Percentiles rank a stretch among this genome's conserved stretches.
Conservation (phyloP, 2,329 filamentous ascomycete species). For the Colletotrichum liaoningense region DNA sequence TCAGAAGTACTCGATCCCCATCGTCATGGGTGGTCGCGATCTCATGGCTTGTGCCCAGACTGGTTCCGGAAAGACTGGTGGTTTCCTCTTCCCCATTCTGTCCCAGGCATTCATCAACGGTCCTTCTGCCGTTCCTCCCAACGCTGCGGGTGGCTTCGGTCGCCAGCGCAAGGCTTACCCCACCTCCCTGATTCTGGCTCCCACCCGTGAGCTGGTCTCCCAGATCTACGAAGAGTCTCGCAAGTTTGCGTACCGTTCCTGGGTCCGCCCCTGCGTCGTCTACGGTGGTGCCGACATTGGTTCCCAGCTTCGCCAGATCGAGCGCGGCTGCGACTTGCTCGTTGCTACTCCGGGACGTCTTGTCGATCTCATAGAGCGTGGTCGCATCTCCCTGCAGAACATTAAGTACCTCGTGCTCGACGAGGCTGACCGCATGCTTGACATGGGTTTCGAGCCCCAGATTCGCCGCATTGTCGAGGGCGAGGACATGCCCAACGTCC, state of each 20-base stretch:
- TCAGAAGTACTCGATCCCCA: slow-evolving; percentile 99
- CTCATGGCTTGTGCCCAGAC: slow-evolving; percentile 99
- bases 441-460: slow-evolving; percentile 99
- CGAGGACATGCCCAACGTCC: slow-evolving; percentile 93
- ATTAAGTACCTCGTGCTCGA: slow-evolving; percentile 99
- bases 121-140: slow-evolving; percentile 75
- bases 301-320: slow-evolving; percentile 97
- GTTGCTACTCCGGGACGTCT: slow-evolving; percentile 97
- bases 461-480: slow-evolving; percentile 98
- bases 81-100: slow-evolving; percentile 98
- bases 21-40: slow-evolving; percentile 97
- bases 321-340: slow-evolving; percentile 95
- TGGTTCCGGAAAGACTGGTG: slow-evolving; percentile 99
- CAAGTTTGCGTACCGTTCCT: slow-evolving; percentile 98
- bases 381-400: slow-evolving; percentile 95
- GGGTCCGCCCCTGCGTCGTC: slow-evolving; percentile 98
- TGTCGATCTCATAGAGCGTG: slow-evolving; percentile 97
- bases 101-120: slow-evolving; percentile 97
- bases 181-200: slow-evolving; percentile 93
- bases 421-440: slow-evolving; percentile 99
- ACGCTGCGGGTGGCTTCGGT: slow-evolving; percentile 78
- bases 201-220: slow-evolving; percentile 97
- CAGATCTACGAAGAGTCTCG: slow-evolving; percentile 98
- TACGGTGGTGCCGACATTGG: slow-evolving; percentile 99
- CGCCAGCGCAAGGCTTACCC: slow-evolving; percentile 98